phyloP scores from a whole-genome alignment of 2,329 filamentous ascomycete genomes.

The Botrytis elliptica region DNA sequence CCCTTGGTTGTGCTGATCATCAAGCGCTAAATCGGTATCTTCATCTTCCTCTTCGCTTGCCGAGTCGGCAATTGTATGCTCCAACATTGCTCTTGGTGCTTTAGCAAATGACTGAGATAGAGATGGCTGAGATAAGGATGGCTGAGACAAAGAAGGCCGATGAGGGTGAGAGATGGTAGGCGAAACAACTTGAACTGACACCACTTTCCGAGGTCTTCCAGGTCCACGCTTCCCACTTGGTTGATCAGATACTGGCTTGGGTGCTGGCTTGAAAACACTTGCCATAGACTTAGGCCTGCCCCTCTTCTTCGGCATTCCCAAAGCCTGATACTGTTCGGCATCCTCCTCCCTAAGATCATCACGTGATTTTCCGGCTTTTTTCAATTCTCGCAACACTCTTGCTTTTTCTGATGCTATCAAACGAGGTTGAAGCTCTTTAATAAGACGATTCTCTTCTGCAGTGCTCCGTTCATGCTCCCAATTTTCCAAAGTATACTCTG shows the following conservation, averaged over 20 bases:
- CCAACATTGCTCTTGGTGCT: constrained; percentile 25
- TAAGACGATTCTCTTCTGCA: constrained; percentile 16
- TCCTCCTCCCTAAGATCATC: constrained; percentile 14
- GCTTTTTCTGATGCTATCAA: constrained; percentile 22
- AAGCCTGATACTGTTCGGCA: constrained; percentile 11
- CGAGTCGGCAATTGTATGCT: constrained; percentile 18
- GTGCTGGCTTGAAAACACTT: constrained; percentile 12
- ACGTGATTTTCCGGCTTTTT: constrained; percentile 18
- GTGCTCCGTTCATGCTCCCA: constrained; percentile 49
- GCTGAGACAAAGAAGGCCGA: constrained; percentile 25
- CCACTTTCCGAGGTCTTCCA: constrained; percentile 17
- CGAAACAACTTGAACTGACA: constrained; percentile 2
- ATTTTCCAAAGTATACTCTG: constrained; percentile 54
- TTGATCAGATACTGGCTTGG: background rate
- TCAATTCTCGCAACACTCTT: constrained; percentile 16
- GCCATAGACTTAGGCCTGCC: constrained; percentile 21
- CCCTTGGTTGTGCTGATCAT: constrained; percentile 25
- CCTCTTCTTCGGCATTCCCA: constrained; percentile 19
- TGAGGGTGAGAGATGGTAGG: background rate
- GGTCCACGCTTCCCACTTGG: constrained; percentile 2
- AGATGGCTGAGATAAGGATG: constrained; percentile 31
- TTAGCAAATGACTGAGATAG: constrained; percentile 29
- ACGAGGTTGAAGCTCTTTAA: constrained; percentile 22
- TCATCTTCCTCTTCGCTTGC: constrained; percentile 28
- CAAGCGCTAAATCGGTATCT: constrained; percentile 24